phyloP scores from a whole-genome alignment of 306 rosid genomes.

The Ormosia emarginata region DNA sequence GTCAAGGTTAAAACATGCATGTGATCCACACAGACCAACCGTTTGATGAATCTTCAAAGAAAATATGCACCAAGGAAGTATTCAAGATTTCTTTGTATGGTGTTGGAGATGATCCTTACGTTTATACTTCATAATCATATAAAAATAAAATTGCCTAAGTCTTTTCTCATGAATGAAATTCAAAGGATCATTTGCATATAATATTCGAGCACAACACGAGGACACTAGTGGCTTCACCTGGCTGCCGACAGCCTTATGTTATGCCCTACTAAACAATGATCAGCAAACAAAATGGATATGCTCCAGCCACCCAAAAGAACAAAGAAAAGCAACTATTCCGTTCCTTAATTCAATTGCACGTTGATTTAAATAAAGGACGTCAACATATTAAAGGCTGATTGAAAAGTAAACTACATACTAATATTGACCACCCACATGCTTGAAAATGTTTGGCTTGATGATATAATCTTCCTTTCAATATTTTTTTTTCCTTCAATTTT shows the following conservation, averaged over 20 bases:
- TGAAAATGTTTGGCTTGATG: background rate
- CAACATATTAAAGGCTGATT: too few relatives aligned
- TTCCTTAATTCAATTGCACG: background rate
- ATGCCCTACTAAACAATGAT: background rate
- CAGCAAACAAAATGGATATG: background rate
- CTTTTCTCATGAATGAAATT: background rate
- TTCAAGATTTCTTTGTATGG: background rate
- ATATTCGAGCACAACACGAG: background rate
- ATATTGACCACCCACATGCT: too few relatives aligned
- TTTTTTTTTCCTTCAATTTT: background rate
- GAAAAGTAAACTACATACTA: too few relatives aligned
- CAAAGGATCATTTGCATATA: background rate
- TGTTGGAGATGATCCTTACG: background rate
- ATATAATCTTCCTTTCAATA: background rate
- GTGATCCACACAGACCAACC: background rate
- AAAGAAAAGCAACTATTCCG: background rate
- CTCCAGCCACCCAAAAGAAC: background rate
- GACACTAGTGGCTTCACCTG: background rate
- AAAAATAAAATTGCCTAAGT: background rate
- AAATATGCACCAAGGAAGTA: background rate
- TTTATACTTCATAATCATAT: background rate
- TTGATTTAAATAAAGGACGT: background rate
- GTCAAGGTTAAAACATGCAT: background rate
- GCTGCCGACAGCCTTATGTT: background rate
- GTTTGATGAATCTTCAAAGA: background rate